phyloP scores from a whole-genome alignment of 2,329 filamentous ascomycete genomes.

The Chaetomium globosum region DNA sequence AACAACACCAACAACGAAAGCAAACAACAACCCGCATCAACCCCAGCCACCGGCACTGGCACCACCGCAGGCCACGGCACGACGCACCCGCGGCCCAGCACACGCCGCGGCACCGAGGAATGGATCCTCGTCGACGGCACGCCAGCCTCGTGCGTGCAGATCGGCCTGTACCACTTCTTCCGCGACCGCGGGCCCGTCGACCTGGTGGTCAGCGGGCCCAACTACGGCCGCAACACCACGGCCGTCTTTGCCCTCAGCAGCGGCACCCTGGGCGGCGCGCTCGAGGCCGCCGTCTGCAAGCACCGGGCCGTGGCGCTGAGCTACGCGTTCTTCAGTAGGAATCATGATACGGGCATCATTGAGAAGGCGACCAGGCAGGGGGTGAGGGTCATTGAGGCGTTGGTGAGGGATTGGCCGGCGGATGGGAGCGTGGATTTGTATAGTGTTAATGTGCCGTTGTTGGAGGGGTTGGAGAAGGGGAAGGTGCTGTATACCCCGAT shows the following conservation, averaged over 20 bases:
- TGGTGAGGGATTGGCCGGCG: constrained; percentile 72
- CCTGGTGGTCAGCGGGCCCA: constrained; percentile 76
- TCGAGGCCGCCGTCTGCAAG: constrained; percentile 74
- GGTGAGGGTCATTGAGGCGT: constrained; percentile 75
- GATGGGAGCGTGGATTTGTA: constrained; percentile 77
- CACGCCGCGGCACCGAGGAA: constrained; percentile 62
- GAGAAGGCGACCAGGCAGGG: constrained; percentile 73
- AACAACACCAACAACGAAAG: neutral
- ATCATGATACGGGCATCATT: constrained; percentile 82
- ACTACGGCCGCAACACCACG: constrained; percentile 82
- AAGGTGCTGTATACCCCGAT: constrained; percentile 83
- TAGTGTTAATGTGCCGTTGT: constrained; percentile 84
- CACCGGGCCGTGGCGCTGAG: constrained; percentile 76
- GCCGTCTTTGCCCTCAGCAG: constrained; percentile 77
- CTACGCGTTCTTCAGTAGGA: constrained; percentile 85
- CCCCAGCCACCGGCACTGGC: constrained; percentile 34
- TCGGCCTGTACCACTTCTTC: constrained; percentile 80
- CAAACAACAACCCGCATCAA: neutral
- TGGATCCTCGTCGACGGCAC: constrained; percentile 83
- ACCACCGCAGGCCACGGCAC: constrained; percentile 57
- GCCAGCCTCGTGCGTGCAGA: constrained; percentile 78
- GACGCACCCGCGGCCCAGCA: constrained; percentile 59
- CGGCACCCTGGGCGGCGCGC: constrained; percentile 74
- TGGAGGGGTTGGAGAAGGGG: constrained; percentile 69
- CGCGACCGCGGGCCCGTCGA: constrained; percentile 71